Evolutionary conservation across 148 eudicot species (phyloP), one percentile per base, ranked within the genome.

Genomic region (Vaccinium myrtillus): DNA sequence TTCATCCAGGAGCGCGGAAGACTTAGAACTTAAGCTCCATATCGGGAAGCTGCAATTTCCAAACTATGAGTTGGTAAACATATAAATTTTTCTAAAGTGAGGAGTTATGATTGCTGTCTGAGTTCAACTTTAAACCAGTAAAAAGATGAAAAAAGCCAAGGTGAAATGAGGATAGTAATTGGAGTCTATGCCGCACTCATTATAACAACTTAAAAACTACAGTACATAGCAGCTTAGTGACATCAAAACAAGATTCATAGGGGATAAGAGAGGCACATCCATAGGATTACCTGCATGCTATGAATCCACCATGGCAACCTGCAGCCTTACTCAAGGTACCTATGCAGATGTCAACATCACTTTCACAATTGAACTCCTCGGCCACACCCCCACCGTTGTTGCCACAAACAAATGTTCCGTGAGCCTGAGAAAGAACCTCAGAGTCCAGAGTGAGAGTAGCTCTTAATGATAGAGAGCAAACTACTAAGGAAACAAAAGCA

Each of bases 261-360:
- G 46, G 46, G 46, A 43, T 43, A 43, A 43, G 46, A 43, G 46
- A 43, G 46, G 46, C 46, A 43, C 46, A 43, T 43, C 46, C 46
- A 5, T 43, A 43, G 46, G 46, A 43, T 43, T 43, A 43, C 99
- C 96, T 97, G 99, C 99, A 95, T 83, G 99, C 98, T 82, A 97
- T 92, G 87, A 95, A 97, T 82, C 99, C 99, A 67, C 99, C 99
- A 78, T 93, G 91, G 87, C 98, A 97, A 81, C 99, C 99, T 21
- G 95, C 98, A 75, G 98, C 99, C 89, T 97, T 97, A 86, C 99
- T 97, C 82, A 97, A 88, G 87, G 99, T 97, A 77, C 99, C 99
- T 70, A 97, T 83, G 87, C 96, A 97, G 83, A 97, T 90, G 78
- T 97, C 99, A 77, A 97, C 95, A 83, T 95, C 96, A 32, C 46